A percentile compares a stretch with the other conserved stretches of the same genome.
phyloP scores from a whole-genome alignment of 179 eudicot species.

The Gypsophila paniculata region DNA sequence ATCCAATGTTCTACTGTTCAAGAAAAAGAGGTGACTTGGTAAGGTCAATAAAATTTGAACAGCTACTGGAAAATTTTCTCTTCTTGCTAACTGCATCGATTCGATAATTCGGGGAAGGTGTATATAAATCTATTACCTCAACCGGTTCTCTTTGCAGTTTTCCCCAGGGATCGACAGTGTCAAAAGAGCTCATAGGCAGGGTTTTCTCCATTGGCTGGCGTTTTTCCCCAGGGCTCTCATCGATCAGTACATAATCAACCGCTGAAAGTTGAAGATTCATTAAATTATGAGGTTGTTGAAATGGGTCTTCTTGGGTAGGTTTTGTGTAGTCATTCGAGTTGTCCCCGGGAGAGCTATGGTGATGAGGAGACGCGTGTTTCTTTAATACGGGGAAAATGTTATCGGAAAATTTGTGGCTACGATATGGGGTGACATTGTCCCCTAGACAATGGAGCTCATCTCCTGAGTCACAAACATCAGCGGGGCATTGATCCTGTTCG shows the following conservation, averaged over 20 bases:
- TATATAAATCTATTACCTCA: slow-evolving; percentile 61
- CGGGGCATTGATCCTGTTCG: slow-evolving; percentile 8
- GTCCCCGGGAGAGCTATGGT: not conserved
- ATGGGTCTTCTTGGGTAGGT: slow-evolving; percentile 14
- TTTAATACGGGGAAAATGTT: slow-evolving; percentile 4
- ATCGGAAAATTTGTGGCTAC: not conserved
- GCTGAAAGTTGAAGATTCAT: slow-evolving; percentile 12
- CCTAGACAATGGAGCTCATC: slow-evolving; percentile 8
- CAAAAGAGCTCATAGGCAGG: slow-evolving; percentile 10
- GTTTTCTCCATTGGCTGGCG: slow-evolving; percentile 6
- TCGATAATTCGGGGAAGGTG: slow-evolving; percentile 51
- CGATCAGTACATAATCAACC: slow-evolving; percentile 2
- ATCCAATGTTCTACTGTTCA: slow-evolving; percentile 26
- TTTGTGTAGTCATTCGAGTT: not conserved
- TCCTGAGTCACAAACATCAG: slow-evolving; percentile 12
- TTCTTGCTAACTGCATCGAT: slow-evolving; percentile 38
- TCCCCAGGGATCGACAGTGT: slow-evolving; percentile 13
- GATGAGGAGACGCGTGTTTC: slow-evolving; percentile 9
- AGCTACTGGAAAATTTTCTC: slow-evolving; percentile 27
- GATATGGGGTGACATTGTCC: slow-evolving; percentile 1
- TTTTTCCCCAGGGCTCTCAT: slow-evolving; percentile 19
- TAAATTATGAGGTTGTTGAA: not conserved
- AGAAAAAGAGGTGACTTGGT: slow-evolving; percentile 54
- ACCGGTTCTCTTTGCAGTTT: slow-evolving; percentile 23
- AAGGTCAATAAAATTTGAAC: slow-evolving; percentile 53